Evolutionary conservation across 2,329 filamentous ascomycete genomes (phyloP).

Genomic region (Pseudogymnoascus sp.): DNA sequence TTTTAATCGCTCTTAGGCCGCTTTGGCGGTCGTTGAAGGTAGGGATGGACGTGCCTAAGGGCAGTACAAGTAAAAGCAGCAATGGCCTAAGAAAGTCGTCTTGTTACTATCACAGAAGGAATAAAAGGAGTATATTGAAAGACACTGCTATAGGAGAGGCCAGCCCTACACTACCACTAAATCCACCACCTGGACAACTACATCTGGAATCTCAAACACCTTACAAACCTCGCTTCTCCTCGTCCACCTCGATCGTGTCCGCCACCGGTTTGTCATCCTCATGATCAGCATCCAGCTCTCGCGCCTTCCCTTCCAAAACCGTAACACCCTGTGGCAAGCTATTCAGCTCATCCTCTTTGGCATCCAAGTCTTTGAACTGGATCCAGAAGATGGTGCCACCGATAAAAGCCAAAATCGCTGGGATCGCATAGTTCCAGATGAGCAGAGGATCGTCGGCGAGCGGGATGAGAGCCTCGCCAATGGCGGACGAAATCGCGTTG

Average conservation of each 20-base stretch:
- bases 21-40: too few species aligned
- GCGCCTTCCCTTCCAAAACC: constrained; percentile 14
- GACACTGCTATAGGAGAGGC: too few species aligned
- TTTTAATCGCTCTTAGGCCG: too few species aligned
- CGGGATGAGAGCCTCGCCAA: constrained; percentile 55
- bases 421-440: constrained; percentile 56
- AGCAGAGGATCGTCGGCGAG: constrained; percentile 55
- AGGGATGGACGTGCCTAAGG: too few species aligned
- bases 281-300: background rate
- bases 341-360: constrained; percentile 42
- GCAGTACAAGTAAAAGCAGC: too few species aligned
- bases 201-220: background rate
- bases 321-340: constrained; percentile 11
- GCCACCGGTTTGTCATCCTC: background rate
- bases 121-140: too few species aligned
- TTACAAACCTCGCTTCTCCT: background rate
- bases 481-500: constrained; percentile 47
- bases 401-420: constrained; percentile 42
- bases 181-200: too few species aligned
- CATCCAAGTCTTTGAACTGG: constrained; percentile 40
- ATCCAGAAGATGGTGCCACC: constrained; percentile 47
- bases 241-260: background rate
- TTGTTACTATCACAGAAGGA: too few species aligned
- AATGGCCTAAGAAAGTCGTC: too few species aligned
- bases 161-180: too few species aligned